Base-by-base conservation (phyloP, 352 stramenopile species). In the Phytopythium vexans region DNA sequence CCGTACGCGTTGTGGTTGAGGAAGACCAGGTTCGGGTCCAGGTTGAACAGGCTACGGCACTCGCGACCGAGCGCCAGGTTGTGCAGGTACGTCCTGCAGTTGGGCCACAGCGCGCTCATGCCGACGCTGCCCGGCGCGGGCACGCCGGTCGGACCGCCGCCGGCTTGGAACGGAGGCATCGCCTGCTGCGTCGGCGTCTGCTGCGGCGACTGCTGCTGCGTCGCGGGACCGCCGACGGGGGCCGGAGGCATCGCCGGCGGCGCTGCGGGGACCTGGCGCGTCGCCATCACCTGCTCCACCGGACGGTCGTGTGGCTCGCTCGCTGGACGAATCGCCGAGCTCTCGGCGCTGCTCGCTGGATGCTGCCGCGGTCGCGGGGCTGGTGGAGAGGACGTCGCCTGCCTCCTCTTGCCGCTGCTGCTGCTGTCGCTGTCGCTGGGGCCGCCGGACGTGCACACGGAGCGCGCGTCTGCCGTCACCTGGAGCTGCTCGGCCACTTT, bases 1-100 rank as follows among this genome's bases (percentile, higher is more conserved):
- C 84, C 84, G 58, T 86, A 94, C 33, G 77, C 74, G 62, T 90
- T 91, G 49, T 92, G 84, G 62, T 94, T 94, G 39, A 94, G 75
- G 49, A 92, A 92, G 43, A 86, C 70, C 45, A 71, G 68, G 62
- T 86, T 82, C 16, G 81, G 77, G 63, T 94, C 84, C 39, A 94
- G 66, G 63, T 88, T 88, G 56, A 94, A 94, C 31, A 88, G 74
- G 40, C 67, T 76, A 50, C 84, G 81, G 53, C 76, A 88, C 54
- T 85, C 73, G 41, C 68, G 76, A 36, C 84, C 84, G 32, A 94
- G 70, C 58, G 72, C 60, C 37, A 82, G 60, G 45, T 70, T 83
- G 54, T 72, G 75, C 54, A 92, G 56, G 52, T 71, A 89, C 7
- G 70, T 55, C 41, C 78, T 78, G 43, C 78, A 88, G 34, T 73